phyloP scores from a whole-genome alignment of 805 yeast species.

The Starmerella khaoyaiensis region DNA sequence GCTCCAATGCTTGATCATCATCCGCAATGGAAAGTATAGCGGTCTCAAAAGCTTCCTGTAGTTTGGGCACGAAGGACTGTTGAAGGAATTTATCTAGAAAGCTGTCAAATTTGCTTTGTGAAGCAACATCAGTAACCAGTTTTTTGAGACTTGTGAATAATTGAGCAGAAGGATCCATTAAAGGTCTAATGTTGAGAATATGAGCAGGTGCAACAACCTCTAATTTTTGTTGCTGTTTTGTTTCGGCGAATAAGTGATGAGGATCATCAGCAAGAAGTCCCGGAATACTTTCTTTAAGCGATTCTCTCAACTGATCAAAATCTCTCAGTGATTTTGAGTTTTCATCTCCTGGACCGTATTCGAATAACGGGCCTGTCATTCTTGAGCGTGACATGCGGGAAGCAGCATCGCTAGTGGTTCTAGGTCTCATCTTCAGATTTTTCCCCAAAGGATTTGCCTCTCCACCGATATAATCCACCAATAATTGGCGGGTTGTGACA shows the following conservation, averaged over 20 bases:
- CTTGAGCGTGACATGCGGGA: conserved; percentile 5
- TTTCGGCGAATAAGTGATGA: conserved; percentile 17
- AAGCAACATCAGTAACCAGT: conserved; percentile 31
- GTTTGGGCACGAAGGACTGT: conserved; percentile 47
- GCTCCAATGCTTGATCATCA: conserved; percentile 30
- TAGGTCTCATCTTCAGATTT: not conserved
- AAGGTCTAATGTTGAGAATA: conserved; percentile 65
- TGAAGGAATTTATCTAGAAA: conserved; percentile 55
- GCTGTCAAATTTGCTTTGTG: conserved; percentile 14
- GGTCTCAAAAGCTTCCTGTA: conserved; percentile 42
- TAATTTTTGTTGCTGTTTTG: conserved; percentile 16
- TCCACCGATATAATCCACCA: conserved; percentile 19
- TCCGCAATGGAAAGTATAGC: conserved; percentile 40
- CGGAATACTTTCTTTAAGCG: conserved; percentile 55
- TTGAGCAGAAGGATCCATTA: conserved; percentile 57
- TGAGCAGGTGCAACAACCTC: conserved; percentile 34
- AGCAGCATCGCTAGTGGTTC: conserved; percentile 1
- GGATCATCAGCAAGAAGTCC: conserved; percentile 42
- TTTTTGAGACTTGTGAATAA: conserved; percentile 49
- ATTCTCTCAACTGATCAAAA: conserved; percentile 32
- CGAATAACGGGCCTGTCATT: conserved; percentile 13
- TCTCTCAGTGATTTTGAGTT: conserved; percentile 24
- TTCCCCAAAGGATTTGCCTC: not conserved
- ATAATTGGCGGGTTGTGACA: conserved; percentile 27
- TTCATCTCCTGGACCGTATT: conserved; percentile 24